Base-by-base conservation (phyloP, 2,329 filamentous ascomycete genomes). In the Trichoderma arundinaceum region DNA sequence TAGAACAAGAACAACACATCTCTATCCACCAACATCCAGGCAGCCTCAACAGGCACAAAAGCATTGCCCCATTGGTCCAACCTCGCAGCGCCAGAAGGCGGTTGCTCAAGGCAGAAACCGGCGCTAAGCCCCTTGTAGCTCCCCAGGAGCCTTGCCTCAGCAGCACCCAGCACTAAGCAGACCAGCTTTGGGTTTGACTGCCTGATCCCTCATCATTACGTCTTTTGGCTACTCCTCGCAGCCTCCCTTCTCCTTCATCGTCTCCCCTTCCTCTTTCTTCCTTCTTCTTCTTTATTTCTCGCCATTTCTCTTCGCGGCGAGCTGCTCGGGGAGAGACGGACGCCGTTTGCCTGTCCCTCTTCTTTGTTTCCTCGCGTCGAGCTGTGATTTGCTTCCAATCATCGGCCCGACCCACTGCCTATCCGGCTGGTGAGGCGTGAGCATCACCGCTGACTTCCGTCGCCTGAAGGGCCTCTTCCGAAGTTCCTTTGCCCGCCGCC, bases 151-250 rank as follows among this genome's bases (percentile, higher is more conserved):
- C 60, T 64, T 64, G 60, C 51, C 41, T 22, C 10, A 53, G 52
- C 62, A 51, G 32, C 28, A 57, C 39, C 39, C 38, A 41, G 22
- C 22, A 28, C 22, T 28, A 28, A 28, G 22, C 22, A 28, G 22
- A 28, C 22, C 22, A 51, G 54, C 63, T 66, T 66, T 61, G 59
- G 59, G 59, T 64, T 56, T 60, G 57, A 67, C 65, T 67, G 65
- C 65, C 65, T 65, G 65, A 67, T 67, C 53, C 48, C 44, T 67
- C 65, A 65, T 60, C 65, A 65, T 65, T 63, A 57, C 65, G 59
- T 62, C 58, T 61, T 44, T 57, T 52, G n/a, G 33, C 46, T 38
- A 46, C 51, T 62, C 51, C 51, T 44, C 63, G 63, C 38, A 65
- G 54, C 44, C 43, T 53, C 60, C 48, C 65, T 41, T 61, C 35